A percentile compares a stretch with the other conserved stretches of the same genome.
These are phyloP conservation scores for Colletotrichum noveboracense DNA, from an alignment of 2,329 filamentous ascomycete species.

Conservation along the genomic window DNA sequence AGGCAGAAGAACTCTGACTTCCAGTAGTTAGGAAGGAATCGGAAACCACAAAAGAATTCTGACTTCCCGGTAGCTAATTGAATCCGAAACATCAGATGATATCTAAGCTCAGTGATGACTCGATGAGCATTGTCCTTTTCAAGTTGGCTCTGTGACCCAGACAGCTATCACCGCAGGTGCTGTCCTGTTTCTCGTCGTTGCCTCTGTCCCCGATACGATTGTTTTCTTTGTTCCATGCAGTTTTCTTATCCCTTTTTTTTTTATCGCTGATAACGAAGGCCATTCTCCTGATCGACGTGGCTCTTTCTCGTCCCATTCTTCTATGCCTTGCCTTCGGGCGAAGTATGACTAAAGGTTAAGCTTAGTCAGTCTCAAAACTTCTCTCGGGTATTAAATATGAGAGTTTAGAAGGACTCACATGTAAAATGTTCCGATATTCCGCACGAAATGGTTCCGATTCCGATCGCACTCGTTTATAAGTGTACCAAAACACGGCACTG, in stretches of 20 bases:
- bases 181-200: neutral
- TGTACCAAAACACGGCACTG: neutral
- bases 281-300: neutral
- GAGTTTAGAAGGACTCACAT: neutral
- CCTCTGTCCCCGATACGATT: neutral
- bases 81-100: neutral
- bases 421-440: neutral
- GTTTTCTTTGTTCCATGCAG: neutral
- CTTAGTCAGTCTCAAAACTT: neutral
- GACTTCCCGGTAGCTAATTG: neutral
- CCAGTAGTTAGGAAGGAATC: too few species aligned
- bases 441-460: neutral
- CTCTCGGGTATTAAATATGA: neutral
- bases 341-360: neutral
- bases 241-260: neutral
- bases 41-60: too few species aligned
- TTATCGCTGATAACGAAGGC: neutral
- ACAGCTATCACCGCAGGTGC: neutral
- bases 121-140: neutral
- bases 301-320: neutral
- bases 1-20: neutral
- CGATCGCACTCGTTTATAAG: neutral
- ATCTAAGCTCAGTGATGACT: neutral
- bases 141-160: neutral
- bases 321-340: neutral